Evolutionary conservation across 768 basidiomycete species (phyloP).

Genomic region (Russula sp.): DNA sequence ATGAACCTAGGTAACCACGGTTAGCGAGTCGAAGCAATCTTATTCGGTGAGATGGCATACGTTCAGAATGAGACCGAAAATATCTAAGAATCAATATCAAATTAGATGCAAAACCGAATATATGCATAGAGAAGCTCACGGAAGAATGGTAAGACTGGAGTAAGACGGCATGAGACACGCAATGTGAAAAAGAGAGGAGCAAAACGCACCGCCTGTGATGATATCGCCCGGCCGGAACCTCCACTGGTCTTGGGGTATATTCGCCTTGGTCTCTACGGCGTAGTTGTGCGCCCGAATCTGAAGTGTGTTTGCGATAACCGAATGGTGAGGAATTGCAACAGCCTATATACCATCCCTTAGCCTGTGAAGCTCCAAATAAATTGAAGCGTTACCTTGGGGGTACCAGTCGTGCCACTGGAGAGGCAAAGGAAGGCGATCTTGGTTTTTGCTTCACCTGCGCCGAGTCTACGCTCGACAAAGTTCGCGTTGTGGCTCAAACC

Average conservation of each 20-base stretch:
- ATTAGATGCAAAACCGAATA: not conserved
- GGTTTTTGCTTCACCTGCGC: slow-evolving; percentile 32
- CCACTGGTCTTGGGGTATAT: slow-evolving; percentile 33
- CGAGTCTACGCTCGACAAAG: slow-evolving; percentile 15
- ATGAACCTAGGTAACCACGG: slow-evolving; percentile 26
- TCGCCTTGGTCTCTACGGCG: slow-evolving; percentile 31
- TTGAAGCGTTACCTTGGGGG: slow-evolving; percentile 28
- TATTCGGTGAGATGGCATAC: not conserved
- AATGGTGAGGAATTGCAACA: slow-evolving; percentile 56
- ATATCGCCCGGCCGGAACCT: slow-evolving; percentile 52
- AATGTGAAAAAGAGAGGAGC: not conserved
- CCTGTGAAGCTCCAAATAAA: slow-evolving; percentile 30
- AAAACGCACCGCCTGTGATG: slow-evolving; percentile 44
- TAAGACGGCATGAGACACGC: slow-evolving; percentile 1
- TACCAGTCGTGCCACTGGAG: slow-evolving; percentile 71
- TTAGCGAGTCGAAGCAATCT: not conserved
- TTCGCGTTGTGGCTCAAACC: slow-evolving; percentile 8
- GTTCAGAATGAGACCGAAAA: slow-evolving; percentile 31
- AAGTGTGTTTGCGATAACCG: slow-evolving; percentile 50
- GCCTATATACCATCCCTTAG: slow-evolving; percentile 39
- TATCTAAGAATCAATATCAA: slow-evolving; percentile 38
- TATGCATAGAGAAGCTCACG: slow-evolving; percentile 23
- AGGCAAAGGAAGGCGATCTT: slow-evolving; percentile 64
- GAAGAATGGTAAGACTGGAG: slow-evolving; percentile 28
- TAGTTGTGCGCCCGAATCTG: slow-evolving; percentile 25